These are phyloP conservation scores for Corylus heterophylla DNA, from an alignment of 306 rosid species.

Conservation along the genomic window DNA sequence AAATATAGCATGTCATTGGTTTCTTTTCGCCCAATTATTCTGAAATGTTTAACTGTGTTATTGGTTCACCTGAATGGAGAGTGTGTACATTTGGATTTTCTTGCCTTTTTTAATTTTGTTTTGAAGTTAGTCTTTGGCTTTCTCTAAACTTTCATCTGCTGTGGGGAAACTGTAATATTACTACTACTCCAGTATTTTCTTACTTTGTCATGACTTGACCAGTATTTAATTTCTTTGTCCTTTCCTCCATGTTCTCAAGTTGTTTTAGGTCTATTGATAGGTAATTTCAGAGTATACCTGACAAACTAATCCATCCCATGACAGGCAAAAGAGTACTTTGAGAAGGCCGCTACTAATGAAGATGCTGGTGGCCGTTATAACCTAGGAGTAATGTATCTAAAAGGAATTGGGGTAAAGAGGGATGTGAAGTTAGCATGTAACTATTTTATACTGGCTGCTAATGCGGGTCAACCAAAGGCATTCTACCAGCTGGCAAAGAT, in stretches of 20 bases:
- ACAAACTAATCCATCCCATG: not conserved
- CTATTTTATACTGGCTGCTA: conserved; percentile 73
- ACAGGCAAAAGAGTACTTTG: conserved; percentile 95
- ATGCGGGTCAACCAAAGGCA: conserved; percentile 94
- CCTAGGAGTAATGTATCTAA: conserved; percentile 90
- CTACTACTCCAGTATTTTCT: not conserved
- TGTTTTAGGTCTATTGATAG: not conserved
- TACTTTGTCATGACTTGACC: not conserved
- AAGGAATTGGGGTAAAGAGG: conserved; percentile 92
- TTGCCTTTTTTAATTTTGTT: too few species aligned
- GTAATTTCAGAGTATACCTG: conserved; percentile 14
- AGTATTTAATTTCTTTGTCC: not conserved
- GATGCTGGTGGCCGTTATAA: conserved; percentile 95
- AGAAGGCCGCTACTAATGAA: conserved; percentile 72
- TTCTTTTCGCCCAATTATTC: not conserved
- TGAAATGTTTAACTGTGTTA: not conserved
- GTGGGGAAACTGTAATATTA: not conserved
- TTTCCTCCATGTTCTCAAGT: not conserved
- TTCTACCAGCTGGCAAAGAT: conserved; percentile 98
- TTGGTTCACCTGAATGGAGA: not conserved
- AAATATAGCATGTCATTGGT: not conserved
- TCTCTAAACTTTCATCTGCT: not conserved
- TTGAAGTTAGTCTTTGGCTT: not conserved
- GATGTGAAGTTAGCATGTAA: conserved; percentile 78
- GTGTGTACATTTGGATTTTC: not conserved